Percentiles rank a stretch among this genome's conserved stretches.
Evolutionary conservation across 2,329 filamentous ascomycete genomes (phyloP).

Genomic region (Stagonosporopsis rhizophila): DNA sequence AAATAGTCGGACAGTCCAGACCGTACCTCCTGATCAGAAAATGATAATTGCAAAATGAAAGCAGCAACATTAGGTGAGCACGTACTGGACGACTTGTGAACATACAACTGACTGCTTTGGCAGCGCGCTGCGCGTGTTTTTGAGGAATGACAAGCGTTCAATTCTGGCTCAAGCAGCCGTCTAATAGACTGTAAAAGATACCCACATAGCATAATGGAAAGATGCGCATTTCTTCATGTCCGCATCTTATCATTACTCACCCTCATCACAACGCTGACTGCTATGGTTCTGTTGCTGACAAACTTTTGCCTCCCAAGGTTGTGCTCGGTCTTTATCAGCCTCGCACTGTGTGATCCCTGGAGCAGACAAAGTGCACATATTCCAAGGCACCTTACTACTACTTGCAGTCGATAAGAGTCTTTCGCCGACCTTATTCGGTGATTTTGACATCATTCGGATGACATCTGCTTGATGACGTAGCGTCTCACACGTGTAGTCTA

Average conservation of each 20-base stretch:
- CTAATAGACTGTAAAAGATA: conserved; percentile 16
- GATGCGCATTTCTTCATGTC: not conserved
- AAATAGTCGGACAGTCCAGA: conserved; percentile 8
- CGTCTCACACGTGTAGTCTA: not conserved
- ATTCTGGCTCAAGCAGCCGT: conserved; percentile 5
- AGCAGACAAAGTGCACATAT: not conserved
- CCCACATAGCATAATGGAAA: conserved; percentile 19
- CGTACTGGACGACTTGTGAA: too few species aligned
- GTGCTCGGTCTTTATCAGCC: not conserved
- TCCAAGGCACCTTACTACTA: too few species aligned
- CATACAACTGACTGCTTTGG: not conserved
- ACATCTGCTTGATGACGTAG: not conserved
- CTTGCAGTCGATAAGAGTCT: not conserved
- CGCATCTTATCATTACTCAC: not conserved
- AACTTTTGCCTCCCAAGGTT: not conserved
- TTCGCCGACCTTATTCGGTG: conserved; percentile 1
- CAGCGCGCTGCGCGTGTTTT: not conserved
- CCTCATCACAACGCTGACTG: too few species aligned
- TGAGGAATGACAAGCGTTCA: conserved; percentile 1
- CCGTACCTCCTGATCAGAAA: not conserved
- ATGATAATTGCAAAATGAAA: not conserved
- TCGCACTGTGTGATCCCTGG: not conserved
- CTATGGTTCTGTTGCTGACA: not conserved
- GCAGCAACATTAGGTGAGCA: not conserved
- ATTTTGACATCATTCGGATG: not conserved